Conservation (phyloP, 2,329 filamentous ascomycete genomes). For the Rhynchosporium graminicola region DNA sequence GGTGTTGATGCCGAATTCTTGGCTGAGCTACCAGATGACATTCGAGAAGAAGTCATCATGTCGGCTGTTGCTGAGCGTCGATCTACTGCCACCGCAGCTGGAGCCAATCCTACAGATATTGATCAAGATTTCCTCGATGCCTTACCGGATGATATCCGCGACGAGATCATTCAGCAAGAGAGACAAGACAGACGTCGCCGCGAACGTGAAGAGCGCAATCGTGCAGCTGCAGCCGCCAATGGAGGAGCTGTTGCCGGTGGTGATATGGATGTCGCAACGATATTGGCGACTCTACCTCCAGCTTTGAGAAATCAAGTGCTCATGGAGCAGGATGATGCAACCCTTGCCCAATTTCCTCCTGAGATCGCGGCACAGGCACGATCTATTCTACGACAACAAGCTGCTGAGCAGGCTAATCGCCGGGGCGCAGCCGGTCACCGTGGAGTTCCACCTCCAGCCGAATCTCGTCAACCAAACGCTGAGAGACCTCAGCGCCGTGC, state of each 20-base stretch:
- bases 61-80: constrained; percentile 83
- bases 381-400: constrained; percentile 55
- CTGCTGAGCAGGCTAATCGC: constrained; percentile 39
- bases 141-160: constrained; percentile 83
- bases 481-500: constrained; percentile 72
- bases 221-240: constrained; percentile 57
- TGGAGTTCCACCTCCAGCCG: constrained; percentile 49
- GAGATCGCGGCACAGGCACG: constrained; percentile 86
- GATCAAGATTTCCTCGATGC: constrained; percentile 94
- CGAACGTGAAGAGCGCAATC: constrained; percentile 78
- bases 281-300: constrained; percentile 86
- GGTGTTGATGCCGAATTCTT: constrained; percentile 95
- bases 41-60: constrained; percentile 93
- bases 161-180: constrained; percentile 90
- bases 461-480: constrained; percentile 35
- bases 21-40: constrained; percentile 94
- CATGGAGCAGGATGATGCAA: constrained; percentile 86
- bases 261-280: constrained; percentile 89
- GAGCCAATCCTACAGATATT: constrained; percentile 78
- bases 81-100: constrained; percentile 69
- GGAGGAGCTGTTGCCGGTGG: constrained; percentile 57
- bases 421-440: constrained; percentile 34
- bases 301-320: constrained; percentile 82
- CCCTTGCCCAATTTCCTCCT: constrained; percentile 79
- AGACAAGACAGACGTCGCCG: constrained; percentile 83